Conservation (phyloP, 2,329 filamentous ascomycete genomes). For the Calonectria crousiana region DNA sequence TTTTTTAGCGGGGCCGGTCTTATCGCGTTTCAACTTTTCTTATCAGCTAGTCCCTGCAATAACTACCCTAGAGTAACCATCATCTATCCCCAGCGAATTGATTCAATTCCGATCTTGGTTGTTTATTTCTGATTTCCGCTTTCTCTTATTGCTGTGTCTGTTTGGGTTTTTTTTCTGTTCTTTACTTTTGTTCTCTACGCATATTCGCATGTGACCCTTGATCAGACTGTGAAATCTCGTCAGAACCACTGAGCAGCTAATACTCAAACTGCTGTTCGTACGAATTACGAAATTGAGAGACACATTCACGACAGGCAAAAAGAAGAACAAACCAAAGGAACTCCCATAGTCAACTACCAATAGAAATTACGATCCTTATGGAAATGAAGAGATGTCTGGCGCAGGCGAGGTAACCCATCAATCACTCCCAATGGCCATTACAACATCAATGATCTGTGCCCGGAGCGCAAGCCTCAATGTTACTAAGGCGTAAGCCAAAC, state of each 20-base stretch:
- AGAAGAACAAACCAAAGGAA: too few species aligned
- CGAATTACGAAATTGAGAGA: too few species aligned
- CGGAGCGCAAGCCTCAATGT: background rate
- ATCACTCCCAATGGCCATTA: background rate
- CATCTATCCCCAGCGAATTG: background rate
- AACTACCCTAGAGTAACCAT: background rate
- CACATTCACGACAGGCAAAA: too few species aligned
- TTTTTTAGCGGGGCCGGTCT: constrained; percentile 47
- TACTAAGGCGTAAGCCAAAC: too few species aligned
- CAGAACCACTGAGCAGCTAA: too few species aligned
- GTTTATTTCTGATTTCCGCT: background rate
- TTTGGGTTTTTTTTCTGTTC: too few species aligned
- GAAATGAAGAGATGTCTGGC: background rate
- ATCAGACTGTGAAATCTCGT: too few species aligned
- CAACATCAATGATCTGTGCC: background rate
- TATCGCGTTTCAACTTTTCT: constrained; percentile 36
- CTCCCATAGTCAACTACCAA: background rate
- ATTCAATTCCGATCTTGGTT: background rate
- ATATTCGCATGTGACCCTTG: too few species aligned
- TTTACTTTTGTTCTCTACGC: too few species aligned
- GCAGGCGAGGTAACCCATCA: background rate
- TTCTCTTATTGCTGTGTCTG: too few species aligned
- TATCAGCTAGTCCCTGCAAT: constrained; percentile 21
- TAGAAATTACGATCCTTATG: background rate
- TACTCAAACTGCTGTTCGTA: too few species aligned